Evolutionary conservation across 768 basidiomycete species (phyloP), one percentile per base, ranked within the genome.

Genomic region (Mrakia hoshinonis): DNA sequence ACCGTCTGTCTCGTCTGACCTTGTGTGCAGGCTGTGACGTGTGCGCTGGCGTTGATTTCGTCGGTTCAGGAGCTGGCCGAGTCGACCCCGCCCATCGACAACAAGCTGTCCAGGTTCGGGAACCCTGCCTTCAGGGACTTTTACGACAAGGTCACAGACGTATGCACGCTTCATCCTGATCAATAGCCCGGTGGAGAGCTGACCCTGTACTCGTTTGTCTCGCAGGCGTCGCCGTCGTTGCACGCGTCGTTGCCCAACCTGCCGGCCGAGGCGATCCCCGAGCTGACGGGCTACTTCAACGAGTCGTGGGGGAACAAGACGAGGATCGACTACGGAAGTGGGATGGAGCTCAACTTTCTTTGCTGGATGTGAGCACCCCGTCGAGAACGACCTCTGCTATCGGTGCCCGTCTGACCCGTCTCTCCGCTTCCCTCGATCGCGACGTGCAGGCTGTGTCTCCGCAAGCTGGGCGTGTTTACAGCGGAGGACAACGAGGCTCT

Each of bases 241-340:
- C 92, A 93, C 74, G 79, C 79, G 29, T 76, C 77, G 1, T 76
- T 92, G 11, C 85, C 87, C 0, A 82, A 82, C 7, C 78, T 93
- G 2, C 85, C 87, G 0, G 61, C 76, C 2, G 85, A 85, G 4
- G 84, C 87, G 0, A 83, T 86, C 4, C 77, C 82, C 5, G 95
- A 97, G 77, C 79, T 96, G 4, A 85, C 87, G 2, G 83, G 82
- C 0, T 99, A 98, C 78, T 89, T 98, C 76, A 81, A 83, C 47
- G 91, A 94, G 77, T 81, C 87, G 20, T 98, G 94, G 94, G 96
- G 96, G 0, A 96, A 90, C 78, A 82, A 89, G 36, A 85, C 88
- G 61, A 83, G 96, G 11, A 92, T 99, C 67, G 96, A 99, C 80
- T 99, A 99, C 80, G 96, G 96, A n/a, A 96, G 93, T 76, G 96